Evolutionary conservation across 345 rosid genomes (phyloP).

Genomic region (Lepidium africanum): DNA sequence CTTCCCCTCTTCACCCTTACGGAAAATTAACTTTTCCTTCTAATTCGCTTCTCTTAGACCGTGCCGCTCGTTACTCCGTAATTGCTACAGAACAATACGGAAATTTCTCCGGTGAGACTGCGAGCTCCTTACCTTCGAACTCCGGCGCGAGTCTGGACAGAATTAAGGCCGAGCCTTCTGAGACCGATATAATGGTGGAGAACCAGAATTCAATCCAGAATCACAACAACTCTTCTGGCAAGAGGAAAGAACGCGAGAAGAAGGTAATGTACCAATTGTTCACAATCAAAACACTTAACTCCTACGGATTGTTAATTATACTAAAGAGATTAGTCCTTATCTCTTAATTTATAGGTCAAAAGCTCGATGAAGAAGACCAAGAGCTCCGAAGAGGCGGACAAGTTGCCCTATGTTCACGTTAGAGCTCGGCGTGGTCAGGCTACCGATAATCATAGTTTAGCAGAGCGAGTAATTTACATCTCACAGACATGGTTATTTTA

Average conservation of each 20-base stretch:
- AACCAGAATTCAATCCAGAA: constrained; percentile 3
- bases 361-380: constrained; percentile 51
- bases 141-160: constrained; percentile 26
- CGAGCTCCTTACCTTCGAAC: constrained; percentile 5
- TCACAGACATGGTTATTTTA: background rate
- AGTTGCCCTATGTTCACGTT: constrained; percentile 63
- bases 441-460: constrained; percentile 68
- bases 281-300: background rate
- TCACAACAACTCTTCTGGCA: constrained; percentile 19
- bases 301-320: background rate
- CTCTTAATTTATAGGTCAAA: constrained; percentile 26
- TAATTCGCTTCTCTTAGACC: constrained; percentile 25
- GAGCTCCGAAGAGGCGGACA: constrained; percentile 44
- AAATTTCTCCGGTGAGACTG: constrained; percentile 22
- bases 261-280: constrained; percentile 27
- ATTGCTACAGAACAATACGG: constrained; percentile 26
- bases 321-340: background rate
- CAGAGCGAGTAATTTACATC: constrained; percentile 47
- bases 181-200: constrained; percentile 36
- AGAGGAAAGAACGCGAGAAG: constrained; percentile 50
- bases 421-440: constrained; percentile 80
- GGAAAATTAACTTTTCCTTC: constrained; percentile 17
- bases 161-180: constrained; percentile 36
- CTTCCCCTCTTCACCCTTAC: constrained; percentile 10
- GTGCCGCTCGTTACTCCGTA: constrained; percentile 27